phyloP scores from a whole-genome alignment of 2,329 filamentous ascomycete species.

The Verticillium albo-atrum region DNA sequence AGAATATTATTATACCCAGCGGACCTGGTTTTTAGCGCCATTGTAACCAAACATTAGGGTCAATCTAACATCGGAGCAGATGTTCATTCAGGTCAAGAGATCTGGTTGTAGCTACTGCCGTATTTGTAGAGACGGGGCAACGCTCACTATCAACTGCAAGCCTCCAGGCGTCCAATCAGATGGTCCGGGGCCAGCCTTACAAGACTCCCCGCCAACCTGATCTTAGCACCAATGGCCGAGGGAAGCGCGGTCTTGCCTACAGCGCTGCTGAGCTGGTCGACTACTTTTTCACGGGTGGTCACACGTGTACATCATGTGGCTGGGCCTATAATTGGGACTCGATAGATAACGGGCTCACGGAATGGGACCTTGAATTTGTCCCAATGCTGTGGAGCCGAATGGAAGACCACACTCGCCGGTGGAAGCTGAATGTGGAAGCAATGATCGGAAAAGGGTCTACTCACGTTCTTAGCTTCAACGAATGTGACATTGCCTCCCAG shows the following conservation, averaged over 20 bases:
- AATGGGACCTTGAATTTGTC: conserved; percentile 48
- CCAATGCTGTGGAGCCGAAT: conserved; percentile 59
- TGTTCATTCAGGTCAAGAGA: too few species aligned
- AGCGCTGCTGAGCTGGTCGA: conserved; percentile 51
- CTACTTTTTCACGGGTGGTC: conserved; percentile 31
- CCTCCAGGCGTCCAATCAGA: not conserved
- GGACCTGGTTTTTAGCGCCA: too few species aligned
- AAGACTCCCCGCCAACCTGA: not conserved
- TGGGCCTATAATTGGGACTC: conserved; percentile 69
- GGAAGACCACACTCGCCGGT: conserved; percentile 36
- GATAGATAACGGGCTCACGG: conserved; percentile 31
- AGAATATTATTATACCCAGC: too few species aligned
- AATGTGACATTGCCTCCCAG: conserved; percentile 58
- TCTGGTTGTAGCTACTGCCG: too few species aligned
- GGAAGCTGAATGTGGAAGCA: conserved; percentile 42
- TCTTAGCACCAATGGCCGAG: not conserved
- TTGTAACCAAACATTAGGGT: too few species aligned
- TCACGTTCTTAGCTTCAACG: conserved; percentile 64
- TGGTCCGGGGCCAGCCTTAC: not conserved
- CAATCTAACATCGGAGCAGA: too few species aligned
- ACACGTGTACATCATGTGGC: conserved; percentile 26
- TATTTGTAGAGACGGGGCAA: too few species aligned
- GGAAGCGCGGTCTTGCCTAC: conserved; percentile 65
- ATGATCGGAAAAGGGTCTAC: conserved; percentile 50
- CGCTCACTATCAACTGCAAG: not conserved